Conservation (phyloP, 2,329 filamentous ascomycete genomes). For the Neonectria punicea region DNA sequence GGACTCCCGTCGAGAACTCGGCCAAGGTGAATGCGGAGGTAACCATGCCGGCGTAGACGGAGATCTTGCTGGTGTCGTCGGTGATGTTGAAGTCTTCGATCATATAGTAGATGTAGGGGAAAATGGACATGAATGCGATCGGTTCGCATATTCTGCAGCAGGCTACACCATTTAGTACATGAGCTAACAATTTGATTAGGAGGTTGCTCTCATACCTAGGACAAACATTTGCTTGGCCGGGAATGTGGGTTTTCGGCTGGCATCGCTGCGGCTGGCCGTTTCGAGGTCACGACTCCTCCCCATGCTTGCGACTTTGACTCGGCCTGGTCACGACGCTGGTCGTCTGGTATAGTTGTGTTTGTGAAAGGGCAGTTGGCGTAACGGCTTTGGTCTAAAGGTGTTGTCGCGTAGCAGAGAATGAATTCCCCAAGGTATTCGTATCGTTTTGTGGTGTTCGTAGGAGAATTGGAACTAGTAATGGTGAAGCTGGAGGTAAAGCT, state of each 20-base stretch:
- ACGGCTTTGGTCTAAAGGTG: background rate
- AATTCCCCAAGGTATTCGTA: background rate
- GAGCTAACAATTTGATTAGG: slow-evolving; percentile 1
- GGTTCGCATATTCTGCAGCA: slow-evolving; percentile 97
- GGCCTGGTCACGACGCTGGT: slow-evolving; percentile 7
- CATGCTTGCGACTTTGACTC: slow-evolving; percentile 37
- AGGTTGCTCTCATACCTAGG: slow-evolving; percentile 52
- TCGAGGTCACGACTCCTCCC: slow-evolving; percentile 42
- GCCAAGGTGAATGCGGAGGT: slow-evolving; percentile 96
- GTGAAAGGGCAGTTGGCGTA: background rate
- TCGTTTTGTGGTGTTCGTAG: background rate
- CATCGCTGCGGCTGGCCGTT: slow-evolving; percentile 36
- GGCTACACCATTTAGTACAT: slow-evolving; percentile 61
- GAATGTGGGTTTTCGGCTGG: slow-evolving; percentile 47
- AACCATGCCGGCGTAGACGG: slow-evolving; percentile 94
- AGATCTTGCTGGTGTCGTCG: slow-evolving; percentile 80
- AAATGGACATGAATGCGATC: slow-evolving; percentile 99
- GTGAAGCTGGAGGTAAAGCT: background rate
- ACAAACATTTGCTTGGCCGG: slow-evolving; percentile 62
- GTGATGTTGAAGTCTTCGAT: slow-evolving; percentile 90
- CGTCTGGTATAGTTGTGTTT: slow-evolving; percentile 3
- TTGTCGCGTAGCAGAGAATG: background rate
- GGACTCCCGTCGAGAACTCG: slow-evolving; percentile 90
- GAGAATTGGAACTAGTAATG: background rate
- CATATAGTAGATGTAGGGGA: slow-evolving; percentile 99